These are phyloP conservation scores for Elsinoe batatas DNA, from an alignment of 2,329 filamentous ascomycete genomes.

Conservation along the genomic window DNA sequence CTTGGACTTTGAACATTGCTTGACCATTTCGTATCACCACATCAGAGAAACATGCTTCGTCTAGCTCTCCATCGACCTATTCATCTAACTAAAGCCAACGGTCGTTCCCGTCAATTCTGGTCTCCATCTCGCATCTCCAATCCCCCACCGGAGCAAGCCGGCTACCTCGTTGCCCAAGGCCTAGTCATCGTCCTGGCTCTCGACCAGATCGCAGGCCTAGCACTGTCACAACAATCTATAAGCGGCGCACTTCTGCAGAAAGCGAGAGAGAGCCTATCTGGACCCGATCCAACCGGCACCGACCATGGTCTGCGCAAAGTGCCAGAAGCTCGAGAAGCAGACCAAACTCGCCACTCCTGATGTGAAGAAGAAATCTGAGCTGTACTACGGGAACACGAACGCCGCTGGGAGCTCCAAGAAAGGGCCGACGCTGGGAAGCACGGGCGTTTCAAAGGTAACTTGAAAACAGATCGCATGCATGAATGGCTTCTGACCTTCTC, in stretches of 20 bases:
- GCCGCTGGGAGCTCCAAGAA: constrained; percentile 33
- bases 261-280: not conserved
- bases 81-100: not conserved
- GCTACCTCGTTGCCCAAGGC: constrained; percentile 26
- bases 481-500: not conserved
- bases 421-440: constrained; percentile 47
- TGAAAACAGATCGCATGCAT: not conserved
- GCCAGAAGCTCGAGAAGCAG: constrained; percentile 50
- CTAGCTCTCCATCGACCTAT: not conserved
- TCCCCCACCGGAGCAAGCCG: constrained; percentile 23
- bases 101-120: constrained; percentile 23
- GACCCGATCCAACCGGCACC: not conserved
- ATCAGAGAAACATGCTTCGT: not conserved
- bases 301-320: constrained; percentile 56
- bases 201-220: constrained; percentile 5
- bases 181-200: constrained; percentile 23
- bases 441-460: constrained; percentile 49
- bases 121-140: constrained; percentile 24
- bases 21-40: not conserved
- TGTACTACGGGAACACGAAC: constrained; percentile 51
- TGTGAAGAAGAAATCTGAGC: constrained; percentile 58
- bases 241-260: not conserved
- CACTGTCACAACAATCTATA: constrained; percentile 5
- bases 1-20: not conserved
- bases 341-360: constrained; percentile 54